A percentile compares a stretch with the other conserved stretches of the same genome.
phyloP scores from a whole-genome alignment of 148 eudicot genomes.

The Selenicereus undatus region DNA sequence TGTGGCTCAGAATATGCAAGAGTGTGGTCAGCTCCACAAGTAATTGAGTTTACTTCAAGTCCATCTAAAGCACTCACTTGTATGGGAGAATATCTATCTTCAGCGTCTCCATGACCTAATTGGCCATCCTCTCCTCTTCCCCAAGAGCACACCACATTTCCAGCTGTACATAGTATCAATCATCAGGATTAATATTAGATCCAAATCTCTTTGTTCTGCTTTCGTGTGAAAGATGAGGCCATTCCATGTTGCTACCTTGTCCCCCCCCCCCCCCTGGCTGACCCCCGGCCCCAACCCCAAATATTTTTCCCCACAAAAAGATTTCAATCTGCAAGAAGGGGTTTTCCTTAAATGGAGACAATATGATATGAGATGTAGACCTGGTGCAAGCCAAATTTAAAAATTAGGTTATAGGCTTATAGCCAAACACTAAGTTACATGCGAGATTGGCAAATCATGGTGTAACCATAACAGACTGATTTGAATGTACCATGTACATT shows the following conservation, averaged over 20 bases:
- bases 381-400: too few species aligned
- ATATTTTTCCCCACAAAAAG: too few species aligned
- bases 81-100: constrained; percentile 80
- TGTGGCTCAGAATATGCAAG: constrained; percentile 73
- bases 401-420: too few species aligned
- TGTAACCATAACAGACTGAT: too few species aligned
- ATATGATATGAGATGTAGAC: too few species aligned
- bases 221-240: neutral
- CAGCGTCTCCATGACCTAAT: constrained; percentile 93
- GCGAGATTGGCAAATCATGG: too few species aligned
- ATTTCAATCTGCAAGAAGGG: too few species aligned
- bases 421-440: too few species aligned
- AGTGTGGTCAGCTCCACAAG: constrained; percentile 95
- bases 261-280: too few species aligned
- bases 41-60: constrained; percentile 62
- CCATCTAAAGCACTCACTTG: constrained; percentile 85
- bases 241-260: neutral
- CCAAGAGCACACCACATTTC: constrained; percentile 91
- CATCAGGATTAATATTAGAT: neutral
- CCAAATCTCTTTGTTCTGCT: neutral
- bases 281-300: too few species aligned
- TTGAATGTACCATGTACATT: too few species aligned
- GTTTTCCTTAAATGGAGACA: too few species aligned
- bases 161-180: constrained; percentile 44
- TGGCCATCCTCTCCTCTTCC: constrained; percentile 99